Evolutionary conservation across 2,329 filamentous ascomycete species (phyloP).

Genomic region (Arthrobotrys pseudoclavata): DNA sequence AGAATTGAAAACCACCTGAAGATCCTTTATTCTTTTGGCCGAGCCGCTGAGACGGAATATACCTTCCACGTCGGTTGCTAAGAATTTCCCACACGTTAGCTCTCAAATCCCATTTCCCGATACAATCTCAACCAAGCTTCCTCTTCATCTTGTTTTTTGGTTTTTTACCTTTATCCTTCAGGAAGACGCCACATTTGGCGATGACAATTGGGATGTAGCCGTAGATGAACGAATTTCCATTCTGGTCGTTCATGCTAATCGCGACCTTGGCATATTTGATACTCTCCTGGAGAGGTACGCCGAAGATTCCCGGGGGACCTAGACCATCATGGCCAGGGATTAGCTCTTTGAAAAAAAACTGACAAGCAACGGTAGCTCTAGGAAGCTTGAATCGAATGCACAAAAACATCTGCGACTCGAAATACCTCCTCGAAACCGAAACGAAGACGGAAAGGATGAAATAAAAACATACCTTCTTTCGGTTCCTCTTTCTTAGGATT

Average conservation of each 20-base stretch:
- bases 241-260: constrained; percentile 92
- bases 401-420: neutral
- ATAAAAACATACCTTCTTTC: constrained; percentile 59
- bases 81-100: constrained; percentile 64
- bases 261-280: constrained; percentile 98
- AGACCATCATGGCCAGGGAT: neutral
- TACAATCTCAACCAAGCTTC: constrained; percentile 31
- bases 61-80: constrained; percentile 93
- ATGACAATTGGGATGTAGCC: constrained; percentile 99
- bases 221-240: constrained; percentile 96
- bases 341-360: constrained; percentile 9
- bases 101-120: constrained; percentile 3
- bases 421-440: constrained; percentile 1
- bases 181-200: constrained; percentile 94
- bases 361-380: constrained; percentile 29
- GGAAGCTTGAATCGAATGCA: neutral
- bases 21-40: constrained; percentile 97
- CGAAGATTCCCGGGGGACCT: constrained; percentile 83
- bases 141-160: neutral
- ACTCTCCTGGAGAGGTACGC: constrained; percentile 90
- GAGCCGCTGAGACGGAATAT: constrained; percentile 97
- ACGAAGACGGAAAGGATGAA: neutral
- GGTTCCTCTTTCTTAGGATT: constrained; percentile 74
- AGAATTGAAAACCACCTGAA: constrained; percentile 91
- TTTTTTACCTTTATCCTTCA: constrained; percentile 93